Conservation (phyloP, 805 yeast species). For the Yamadazyma kitorensis region DNA sequence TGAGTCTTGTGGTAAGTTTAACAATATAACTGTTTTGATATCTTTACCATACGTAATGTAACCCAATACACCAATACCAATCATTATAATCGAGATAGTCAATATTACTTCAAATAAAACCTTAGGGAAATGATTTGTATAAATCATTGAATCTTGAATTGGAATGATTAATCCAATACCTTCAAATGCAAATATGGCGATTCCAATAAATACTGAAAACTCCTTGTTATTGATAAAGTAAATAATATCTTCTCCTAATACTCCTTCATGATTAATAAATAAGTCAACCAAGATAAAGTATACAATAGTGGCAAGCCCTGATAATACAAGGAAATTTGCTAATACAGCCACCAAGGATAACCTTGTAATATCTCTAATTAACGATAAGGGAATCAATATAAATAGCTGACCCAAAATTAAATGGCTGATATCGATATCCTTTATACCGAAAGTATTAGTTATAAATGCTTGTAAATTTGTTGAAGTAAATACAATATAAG, state of each 20-base stretch:
- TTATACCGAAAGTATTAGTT: slow-evolving; percentile 43
- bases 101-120: slow-evolving; percentile 60
- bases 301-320: slow-evolving; percentile 64
- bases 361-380: slow-evolving; percentile 73
- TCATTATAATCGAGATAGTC: slow-evolving; percentile 61
- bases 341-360: slow-evolving; percentile 67
- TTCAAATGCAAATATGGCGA: slow-evolving; percentile 85
- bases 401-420: slow-evolving; percentile 56
- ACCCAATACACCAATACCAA: slow-evolving; percentile 64
- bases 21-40: slow-evolving; percentile 64
- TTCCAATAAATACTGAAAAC: slow-evolving; percentile 76
- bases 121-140: slow-evolving; percentile 69
- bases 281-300: slow-evolving; percentile 52
- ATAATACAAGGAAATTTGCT: slow-evolving; percentile 67
- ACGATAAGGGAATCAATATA: slow-evolving; percentile 63
- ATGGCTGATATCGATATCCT: slow-evolving; percentile 40
- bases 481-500: slow-evolving; percentile 76
- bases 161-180: slow-evolving; percentile 83
- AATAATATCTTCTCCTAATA: slow-evolving; percentile 48
- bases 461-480: slow-evolving; percentile 67
- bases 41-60: slow-evolving; percentile 65
- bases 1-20: slow-evolving; percentile 71
- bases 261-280: slow-evolving; percentile 38
- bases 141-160: slow-evolving; percentile 75
- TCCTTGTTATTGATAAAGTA: slow-evolving; percentile 50